Base-by-base conservation (phyloP, 345 rosid species). In the Arabidopsis thaliana region DNA sequence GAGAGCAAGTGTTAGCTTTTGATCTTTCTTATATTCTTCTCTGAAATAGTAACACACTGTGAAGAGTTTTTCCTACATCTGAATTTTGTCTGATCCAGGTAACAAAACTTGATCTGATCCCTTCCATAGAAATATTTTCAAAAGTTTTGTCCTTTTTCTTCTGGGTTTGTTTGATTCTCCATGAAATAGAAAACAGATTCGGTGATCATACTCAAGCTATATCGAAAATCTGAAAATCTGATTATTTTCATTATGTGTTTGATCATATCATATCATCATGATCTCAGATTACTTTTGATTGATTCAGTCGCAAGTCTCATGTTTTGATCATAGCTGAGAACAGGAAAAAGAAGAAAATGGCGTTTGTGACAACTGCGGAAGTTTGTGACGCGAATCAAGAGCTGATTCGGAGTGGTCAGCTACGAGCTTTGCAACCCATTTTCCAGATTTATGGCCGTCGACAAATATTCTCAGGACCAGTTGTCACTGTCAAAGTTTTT, bases 331-430 rank as follows among this genome's bases (percentile, higher is more conserved):
- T 28, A 48, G 46, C 51, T 28, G 46, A 11, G 65, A 42, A 36
- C 0, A 36, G 8, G 36, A 44, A 57, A 51, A 57, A 59, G 36
- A 59, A 32, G 56, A 32, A 70, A 40, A 90, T 90, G 96, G 96
- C 96, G 38, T 71, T 90, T 73, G 90, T 88, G 71, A 88, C 96
- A 13, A 90, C 93, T 59, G 96, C 96, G 6, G 96, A 90, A 79
- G 87, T 90, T 24, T 90, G 93, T 77, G 96, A 90, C 76, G 93
- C 96, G 34, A 90, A 90, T 63, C 90, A 91, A 24, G 91, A 90
- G 63, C 84, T 87, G 51, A 83, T 88, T 28, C 79, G 82, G 59
- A 84, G 90, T 23, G 93, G 93, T 13, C 89, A 90, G 79, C 96
- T 90, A 7, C 81, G 90, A 33, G 93, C 96, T 37, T 80, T 90